Evolutionary conservation across 2,329 filamentous ascomycete species (phyloP).

Genomic region (Alternaria burnsii): DNA sequence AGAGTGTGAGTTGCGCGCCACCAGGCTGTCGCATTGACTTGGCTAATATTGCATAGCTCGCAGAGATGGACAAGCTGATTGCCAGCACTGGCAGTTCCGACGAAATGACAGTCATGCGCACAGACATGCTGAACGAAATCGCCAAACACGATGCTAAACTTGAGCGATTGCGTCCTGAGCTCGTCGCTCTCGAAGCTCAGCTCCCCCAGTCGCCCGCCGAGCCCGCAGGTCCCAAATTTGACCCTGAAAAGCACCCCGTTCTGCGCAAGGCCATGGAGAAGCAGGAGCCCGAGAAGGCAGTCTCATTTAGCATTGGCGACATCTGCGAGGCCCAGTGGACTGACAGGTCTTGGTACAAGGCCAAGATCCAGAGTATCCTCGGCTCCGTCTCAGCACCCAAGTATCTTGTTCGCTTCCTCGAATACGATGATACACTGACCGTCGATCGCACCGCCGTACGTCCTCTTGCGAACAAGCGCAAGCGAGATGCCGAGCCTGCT

Average conservation of each 20-base stretch:
- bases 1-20: constrained; percentile 5
- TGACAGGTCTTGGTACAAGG: constrained; percentile 90
- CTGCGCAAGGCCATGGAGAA: constrained; percentile 62
- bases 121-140: constrained; percentile 84
- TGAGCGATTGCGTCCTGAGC: constrained; percentile 65
- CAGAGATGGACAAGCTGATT: constrained; percentile 78
- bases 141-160: constrained; percentile 80
- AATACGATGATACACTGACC: constrained; percentile 87
- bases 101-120: constrained; percentile 79
- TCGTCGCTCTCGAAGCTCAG: constrained; percentile 63
- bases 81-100: constrained; percentile 81
- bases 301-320: constrained; percentile 85
- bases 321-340: constrained; percentile 90
- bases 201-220: constrained; percentile 49
- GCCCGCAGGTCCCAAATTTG: constrained; percentile 68
- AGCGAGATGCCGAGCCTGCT: constrained; percentile 85
- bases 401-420: constrained; percentile 95
- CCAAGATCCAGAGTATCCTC: constrained; percentile 91
- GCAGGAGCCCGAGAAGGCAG: constrained; percentile 47
- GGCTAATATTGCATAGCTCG: constrained; percentile 9
- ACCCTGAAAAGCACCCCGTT: constrained; percentile 80
- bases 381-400: constrained; percentile 90
- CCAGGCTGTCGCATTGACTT: constrained; percentile 5
- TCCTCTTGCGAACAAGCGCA: constrained; percentile 53
- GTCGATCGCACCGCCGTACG: constrained; percentile 60